Evolutionary conservation across 83 land plant species (phyloP).

Genomic region (Thuja plicata): DNA sequence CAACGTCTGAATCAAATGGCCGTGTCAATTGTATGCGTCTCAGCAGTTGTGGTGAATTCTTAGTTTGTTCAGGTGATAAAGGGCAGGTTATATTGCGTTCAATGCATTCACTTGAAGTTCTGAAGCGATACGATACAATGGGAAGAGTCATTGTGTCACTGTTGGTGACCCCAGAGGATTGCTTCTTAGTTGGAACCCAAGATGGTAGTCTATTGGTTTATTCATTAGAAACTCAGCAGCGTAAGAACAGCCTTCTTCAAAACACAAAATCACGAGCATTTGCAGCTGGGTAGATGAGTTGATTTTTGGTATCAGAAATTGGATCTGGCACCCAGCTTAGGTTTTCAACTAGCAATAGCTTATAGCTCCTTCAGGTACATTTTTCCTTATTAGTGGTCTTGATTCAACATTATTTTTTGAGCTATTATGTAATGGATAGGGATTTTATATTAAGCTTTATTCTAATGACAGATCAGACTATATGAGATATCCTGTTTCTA

Average conservation of each 20-base stretch:
- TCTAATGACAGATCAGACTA: background rate
- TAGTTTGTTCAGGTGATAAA: constrained; percentile 95
- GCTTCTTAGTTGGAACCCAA: constrained; percentile 88
- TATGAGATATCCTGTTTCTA: background rate
- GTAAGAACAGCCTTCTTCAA: constrained; percentile 35
- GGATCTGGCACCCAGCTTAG: background rate
- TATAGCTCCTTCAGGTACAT: background rate
- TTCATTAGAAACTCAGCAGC: constrained; percentile 77
- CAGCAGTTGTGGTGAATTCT: constrained; percentile 90
- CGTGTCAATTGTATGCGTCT: constrained; percentile 84
- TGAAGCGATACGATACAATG: constrained; percentile 68
- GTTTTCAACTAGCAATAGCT: background rate
- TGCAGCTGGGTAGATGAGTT: constrained; percentile 30
- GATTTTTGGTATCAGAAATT: background rate
- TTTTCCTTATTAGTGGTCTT: background rate
- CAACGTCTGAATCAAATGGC: constrained; percentile 79
- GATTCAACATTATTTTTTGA: background rate
- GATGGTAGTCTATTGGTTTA: constrained; percentile 88
- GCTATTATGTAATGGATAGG: background rate
- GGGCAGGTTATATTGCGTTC: constrained; percentile 85
- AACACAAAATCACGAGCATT: constrained; percentile 37
- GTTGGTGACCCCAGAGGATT: constrained; percentile 94
- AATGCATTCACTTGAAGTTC: constrained; percentile 81
- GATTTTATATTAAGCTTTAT: background rate
- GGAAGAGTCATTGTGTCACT: constrained; percentile 74